These are phyloP conservation scores for Maudiozyma barnettii DNA, from an alignment of 805 yeast species.

Conservation along the genomic window DNA sequence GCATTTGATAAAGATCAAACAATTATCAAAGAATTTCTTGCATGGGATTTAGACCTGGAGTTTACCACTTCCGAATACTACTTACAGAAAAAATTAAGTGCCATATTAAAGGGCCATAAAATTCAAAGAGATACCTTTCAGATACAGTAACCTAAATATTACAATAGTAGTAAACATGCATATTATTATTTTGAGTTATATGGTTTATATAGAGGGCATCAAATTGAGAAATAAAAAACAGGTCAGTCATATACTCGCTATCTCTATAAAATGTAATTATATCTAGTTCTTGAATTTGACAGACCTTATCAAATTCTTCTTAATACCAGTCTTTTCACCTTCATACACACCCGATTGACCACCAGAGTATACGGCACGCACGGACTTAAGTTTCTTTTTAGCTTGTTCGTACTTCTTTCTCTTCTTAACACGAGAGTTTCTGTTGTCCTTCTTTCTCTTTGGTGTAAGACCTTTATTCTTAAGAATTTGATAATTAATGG, in stretches of 20 bases:
- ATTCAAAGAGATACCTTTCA: not conserved
- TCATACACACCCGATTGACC: slow-evolving; percentile 68
- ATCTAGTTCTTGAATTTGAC: slow-evolving; percentile 46
- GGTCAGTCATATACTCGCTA: not conserved
- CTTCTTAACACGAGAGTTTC: slow-evolving; percentile 97
- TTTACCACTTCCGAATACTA: slow-evolving; percentile 2
- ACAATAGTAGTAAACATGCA: not conserved
- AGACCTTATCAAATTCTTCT: slow-evolving; percentile 83
- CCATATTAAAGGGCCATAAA: not conserved
- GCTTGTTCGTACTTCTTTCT: slow-evolving; percentile 94
- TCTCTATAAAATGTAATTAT: not conserved
- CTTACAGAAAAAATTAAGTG: slow-evolving; percentile 7
- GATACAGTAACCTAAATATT: too few species aligned
- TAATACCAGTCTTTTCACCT: slow-evolving; percentile 96
- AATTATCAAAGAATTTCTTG: slow-evolving; percentile 18
- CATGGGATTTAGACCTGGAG: slow-evolving; percentile 25
- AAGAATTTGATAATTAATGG: slow-evolving; percentile 85
- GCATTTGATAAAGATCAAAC: slow-evolving; percentile 12
- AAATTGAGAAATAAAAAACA: not conserved
- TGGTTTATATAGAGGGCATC: not conserved
- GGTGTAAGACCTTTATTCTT: slow-evolving; percentile 96
- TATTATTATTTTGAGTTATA: not conserved
- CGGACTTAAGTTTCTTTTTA: slow-evolving; percentile 83
- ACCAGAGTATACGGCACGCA: slow-evolving; percentile 76
- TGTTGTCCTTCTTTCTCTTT: slow-evolving; percentile 82